Conservation (phyloP, 441 rosid genomes). For the Erysimum pusillum region DNA sequence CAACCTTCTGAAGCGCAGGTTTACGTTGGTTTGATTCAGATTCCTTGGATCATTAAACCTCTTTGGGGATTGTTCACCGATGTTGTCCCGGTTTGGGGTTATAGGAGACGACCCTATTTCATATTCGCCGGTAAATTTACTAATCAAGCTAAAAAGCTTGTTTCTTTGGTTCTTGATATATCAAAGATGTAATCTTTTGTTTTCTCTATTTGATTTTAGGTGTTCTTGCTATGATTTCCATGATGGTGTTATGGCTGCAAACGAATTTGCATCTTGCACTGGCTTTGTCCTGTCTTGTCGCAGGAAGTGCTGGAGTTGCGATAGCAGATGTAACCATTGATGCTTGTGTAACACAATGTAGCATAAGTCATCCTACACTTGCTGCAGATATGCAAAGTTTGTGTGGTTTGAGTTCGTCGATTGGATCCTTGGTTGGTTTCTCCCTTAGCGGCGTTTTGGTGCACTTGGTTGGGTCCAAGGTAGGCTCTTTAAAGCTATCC, state of each 20-base stretch:
- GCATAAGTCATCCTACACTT: conserved; percentile 67
- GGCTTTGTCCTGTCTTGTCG: conserved; percentile 60
- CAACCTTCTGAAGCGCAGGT: conserved; percentile 79
- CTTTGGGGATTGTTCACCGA: conserved; percentile 84
- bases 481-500: conserved; percentile 34
- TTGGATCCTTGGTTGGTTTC: conserved; percentile 73
- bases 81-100: conserved; percentile 65
- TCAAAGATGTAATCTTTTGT: neutral
- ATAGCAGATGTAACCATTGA: conserved; percentile 83
- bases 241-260: conserved; percentile 62
- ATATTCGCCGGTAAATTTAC: conserved; percentile 59
- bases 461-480: conserved; percentile 72
- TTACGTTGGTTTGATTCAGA: conserved; percentile 57
- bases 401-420: conserved; percentile 74
- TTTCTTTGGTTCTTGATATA: conserved; percentile 2
- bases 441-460: conserved; percentile 73
- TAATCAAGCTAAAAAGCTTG: neutral
- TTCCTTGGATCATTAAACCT: conserved; percentile 83
- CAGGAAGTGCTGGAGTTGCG: conserved; percentile 70
- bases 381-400: conserved; percentile 83
- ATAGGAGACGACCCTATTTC: conserved; percentile 75
- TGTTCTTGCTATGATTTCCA: conserved; percentile 55
- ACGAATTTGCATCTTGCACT: conserved; percentile 58
- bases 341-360: conserved; percentile 77
- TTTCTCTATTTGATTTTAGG: conserved; percentile 44